Conservation (phyloP, 73 alveolate species). For the Paramecium sonneborni region DNA sequence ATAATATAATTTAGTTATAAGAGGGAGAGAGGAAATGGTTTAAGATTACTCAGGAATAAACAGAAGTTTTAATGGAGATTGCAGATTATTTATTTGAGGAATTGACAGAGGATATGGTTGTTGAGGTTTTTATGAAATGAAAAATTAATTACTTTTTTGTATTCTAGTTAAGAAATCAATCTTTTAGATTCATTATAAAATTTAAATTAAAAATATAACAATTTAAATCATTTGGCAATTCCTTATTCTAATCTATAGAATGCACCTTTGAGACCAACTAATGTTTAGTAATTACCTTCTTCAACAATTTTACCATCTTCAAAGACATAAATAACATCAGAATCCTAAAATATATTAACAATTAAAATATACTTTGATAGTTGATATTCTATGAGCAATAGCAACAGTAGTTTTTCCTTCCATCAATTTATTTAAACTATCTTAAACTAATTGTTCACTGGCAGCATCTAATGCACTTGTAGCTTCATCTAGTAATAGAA, state of each 20-base stretch:
- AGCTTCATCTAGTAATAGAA: constrained; percentile 83
- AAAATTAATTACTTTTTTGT: background rate
- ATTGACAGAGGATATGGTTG: constrained; percentile 53
- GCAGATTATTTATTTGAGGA: constrained; percentile 58
- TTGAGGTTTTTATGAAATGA: background rate
- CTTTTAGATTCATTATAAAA: background rate
- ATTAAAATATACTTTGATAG: constrained; percentile 73
- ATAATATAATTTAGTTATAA: background rate
- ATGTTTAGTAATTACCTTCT: constrained; percentile 62
- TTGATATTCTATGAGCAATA: constrained; percentile 80
- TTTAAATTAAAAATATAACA: background rate
- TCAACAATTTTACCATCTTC: constrained; percentile 74
- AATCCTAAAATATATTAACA: background rate
- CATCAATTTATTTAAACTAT: constrained; percentile 75
- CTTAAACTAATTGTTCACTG: constrained; percentile 71
- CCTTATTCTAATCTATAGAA: constrained; percentile 47
- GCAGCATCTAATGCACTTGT: constrained; percentile 82
- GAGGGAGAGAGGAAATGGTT: constrained; percentile 54
- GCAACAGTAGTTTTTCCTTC: constrained; percentile 74
- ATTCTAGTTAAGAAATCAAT: background rate
- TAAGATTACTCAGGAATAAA: background rate
- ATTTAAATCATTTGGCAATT: constrained; percentile 27
- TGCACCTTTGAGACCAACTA: background rate
- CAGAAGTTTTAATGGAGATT: constrained; percentile 61
- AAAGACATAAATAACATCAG: constrained; percentile 50